Percentiles rank a stretch among this genome's conserved stretches.
Conservation (phyloP, 371 early-diverging fungal species). For the Mucor lusitanicus region DNA sequence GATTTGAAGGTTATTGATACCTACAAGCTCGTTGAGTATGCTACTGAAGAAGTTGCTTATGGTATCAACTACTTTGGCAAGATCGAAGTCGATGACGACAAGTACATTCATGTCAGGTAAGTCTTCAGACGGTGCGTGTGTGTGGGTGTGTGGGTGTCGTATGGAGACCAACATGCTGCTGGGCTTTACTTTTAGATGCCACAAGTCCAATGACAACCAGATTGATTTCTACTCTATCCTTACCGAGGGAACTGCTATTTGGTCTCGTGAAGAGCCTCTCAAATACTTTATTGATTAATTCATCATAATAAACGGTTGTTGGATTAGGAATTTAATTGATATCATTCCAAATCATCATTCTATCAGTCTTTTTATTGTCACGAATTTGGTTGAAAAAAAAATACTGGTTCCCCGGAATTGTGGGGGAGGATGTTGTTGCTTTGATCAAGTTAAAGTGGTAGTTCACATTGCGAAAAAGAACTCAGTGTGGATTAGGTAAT, state of each 20-base stretch:
- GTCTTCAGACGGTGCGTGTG: background rate
- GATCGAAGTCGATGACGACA: slow-evolving; percentile 50
- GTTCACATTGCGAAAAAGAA: background rate
- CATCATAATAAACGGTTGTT: background rate
- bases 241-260: slow-evolving; percentile 53
- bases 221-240: slow-evolving; percentile 50
- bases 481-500: background rate
- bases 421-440: no score
- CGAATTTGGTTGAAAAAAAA: background rate
- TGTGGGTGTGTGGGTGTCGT: no score
- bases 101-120: slow-evolving; percentile 55
- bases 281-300: slow-evolving; percentile 57
- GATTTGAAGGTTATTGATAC: slow-evolving; percentile 47
- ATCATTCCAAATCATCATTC: background rate
- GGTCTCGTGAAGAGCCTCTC: slow-evolving; percentile 54
- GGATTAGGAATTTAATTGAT: background rate
- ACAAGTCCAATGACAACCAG: slow-evolving; percentile 37
- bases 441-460: no score
- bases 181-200: slow-evolving; percentile 29
- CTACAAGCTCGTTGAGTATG: slow-evolving; percentile 49
- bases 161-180: background rate
- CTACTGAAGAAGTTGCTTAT: slow-evolving; percentile 53
- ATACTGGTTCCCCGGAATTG: background rate
- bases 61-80: slow-evolving; percentile 60
- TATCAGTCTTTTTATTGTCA: background rate